phyloP scores from a whole-genome alignment of 257 asterid species.

The Fraxinus americana region DNA sequence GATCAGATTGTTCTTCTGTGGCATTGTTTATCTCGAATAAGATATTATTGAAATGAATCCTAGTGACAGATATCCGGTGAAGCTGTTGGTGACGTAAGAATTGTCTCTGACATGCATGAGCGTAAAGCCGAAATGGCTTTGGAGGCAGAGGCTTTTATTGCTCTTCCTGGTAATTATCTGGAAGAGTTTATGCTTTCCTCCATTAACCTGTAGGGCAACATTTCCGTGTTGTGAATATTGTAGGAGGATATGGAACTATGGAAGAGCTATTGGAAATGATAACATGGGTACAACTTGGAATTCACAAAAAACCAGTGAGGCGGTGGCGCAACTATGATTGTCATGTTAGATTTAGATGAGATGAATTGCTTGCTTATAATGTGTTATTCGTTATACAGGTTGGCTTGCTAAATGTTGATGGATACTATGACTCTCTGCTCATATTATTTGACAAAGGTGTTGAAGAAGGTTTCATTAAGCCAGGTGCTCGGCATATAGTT shows the following conservation, averaged over 20 bases:
- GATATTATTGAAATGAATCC: conserved; percentile 3
- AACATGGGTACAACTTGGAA: conserved; percentile 98
- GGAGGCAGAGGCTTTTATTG: conserved; percentile 88
- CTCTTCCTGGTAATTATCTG: conserved; percentile 80
- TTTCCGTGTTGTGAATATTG: conserved; percentile 19
- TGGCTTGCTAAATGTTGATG: conserved; percentile 93
- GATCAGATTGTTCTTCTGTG: not conserved
- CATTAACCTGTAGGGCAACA: not conserved
- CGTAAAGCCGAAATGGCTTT: conserved; percentile 96
- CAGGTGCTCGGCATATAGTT: conserved; percentile 80
- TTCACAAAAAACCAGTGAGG: conserved; percentile 82
- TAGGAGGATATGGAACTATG: conserved; percentile 99
- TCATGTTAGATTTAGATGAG: not conserved
- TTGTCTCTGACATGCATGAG: conserved; percentile 95
- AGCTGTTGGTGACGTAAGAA: conserved; percentile 85
- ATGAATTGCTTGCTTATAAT: conserved; percentile 5
- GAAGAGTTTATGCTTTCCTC: not conserved
- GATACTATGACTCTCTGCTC: conserved; percentile 81
- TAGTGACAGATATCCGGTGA: conserved; percentile 87
- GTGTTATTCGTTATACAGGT: conserved; percentile 50
- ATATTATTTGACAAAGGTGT: conserved; percentile 92
- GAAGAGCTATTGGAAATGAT: conserved; percentile 96
- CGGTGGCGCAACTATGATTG: conserved; percentile 22
- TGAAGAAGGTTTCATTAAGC: conserved; percentile 94
- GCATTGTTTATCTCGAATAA: not conserved